Percentiles rank a stretch among this genome's conserved stretches.
phyloP scores from a whole-genome alignment of 495 filamentous ascomycete species.

The Lentithecium fluviatile region DNA sequence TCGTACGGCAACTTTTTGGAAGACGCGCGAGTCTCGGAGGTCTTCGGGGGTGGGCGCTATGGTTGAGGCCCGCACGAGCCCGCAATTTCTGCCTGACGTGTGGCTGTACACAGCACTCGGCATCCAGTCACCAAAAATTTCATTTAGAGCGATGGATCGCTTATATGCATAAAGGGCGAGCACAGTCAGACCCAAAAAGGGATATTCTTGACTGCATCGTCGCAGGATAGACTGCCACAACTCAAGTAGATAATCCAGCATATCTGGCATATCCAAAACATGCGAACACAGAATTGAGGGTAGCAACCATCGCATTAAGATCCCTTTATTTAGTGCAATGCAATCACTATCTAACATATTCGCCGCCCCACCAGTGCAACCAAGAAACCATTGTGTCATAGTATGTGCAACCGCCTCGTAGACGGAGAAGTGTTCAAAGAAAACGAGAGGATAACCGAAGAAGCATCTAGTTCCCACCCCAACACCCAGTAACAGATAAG shows the following conservation, averaged over 20 bases:
- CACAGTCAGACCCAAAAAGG: too few relatives aligned
- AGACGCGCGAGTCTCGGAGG: not conserved
- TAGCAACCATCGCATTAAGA: conserved; percentile 1
- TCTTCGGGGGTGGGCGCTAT: not conserved
- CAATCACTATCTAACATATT: conserved; percentile 38
- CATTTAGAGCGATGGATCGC: too few relatives aligned
- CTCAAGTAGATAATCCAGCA: too few relatives aligned
- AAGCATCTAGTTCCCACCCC: conserved; percentile 30
- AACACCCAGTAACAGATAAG: conserved; percentile 27
- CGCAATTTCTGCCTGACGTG: not conserved
- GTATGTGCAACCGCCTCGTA: conserved; percentile 32
- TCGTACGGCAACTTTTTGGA: too few relatives aligned
- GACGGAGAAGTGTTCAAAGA: conserved; percentile 25
- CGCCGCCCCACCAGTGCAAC: conserved; percentile 7
- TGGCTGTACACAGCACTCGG: not conserved
- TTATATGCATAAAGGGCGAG: too few relatives aligned
- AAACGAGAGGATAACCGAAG: conserved; percentile 9
- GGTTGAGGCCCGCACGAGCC: not conserved
- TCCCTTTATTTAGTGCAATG: conserved; percentile 25
- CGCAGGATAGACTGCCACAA: too few relatives aligned
- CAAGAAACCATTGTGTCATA: conserved; percentile 9
- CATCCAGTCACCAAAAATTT: too few relatives aligned
- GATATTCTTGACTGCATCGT: too few relatives aligned
- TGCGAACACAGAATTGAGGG: not conserved
- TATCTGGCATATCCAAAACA: too few relatives aligned